Evolutionary conservation across 257 asterid genomes (phyloP).

Genomic region (Solanum neorickii): DNA sequence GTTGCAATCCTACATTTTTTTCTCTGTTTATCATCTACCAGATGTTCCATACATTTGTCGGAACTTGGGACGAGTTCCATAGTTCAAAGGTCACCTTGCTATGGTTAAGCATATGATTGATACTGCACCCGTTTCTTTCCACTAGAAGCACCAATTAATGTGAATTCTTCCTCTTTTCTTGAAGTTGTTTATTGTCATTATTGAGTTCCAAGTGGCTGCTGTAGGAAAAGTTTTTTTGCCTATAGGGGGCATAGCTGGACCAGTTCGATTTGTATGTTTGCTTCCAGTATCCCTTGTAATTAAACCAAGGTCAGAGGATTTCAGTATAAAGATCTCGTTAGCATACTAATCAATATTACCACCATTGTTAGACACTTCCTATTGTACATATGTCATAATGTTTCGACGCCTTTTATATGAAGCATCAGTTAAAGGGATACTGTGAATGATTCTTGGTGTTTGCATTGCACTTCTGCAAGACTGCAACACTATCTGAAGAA

Average conservation of each 20-base stretch:
- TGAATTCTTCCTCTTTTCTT: not conserved
- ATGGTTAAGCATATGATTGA: not conserved
- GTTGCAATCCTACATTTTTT: not conserved
- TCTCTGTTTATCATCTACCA: not conserved
- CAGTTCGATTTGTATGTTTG: not conserved
- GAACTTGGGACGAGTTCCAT: not conserved
- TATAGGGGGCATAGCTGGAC: not conserved
- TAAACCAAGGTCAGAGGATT: not conserved
- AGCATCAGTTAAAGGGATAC: not conserved
- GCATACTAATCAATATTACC: not conserved
- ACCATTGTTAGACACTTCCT: not conserved
- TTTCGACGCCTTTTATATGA: not conserved
- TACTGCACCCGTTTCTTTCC: not conserved
- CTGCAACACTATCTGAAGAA: not conserved
- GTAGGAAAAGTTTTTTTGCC: not conserved
- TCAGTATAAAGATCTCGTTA: not conserved
- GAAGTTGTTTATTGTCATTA: not conserved
- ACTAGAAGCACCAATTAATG: not conserved
- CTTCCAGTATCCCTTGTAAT: not conserved
- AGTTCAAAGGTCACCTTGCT: not conserved
- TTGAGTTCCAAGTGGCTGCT: not conserved
- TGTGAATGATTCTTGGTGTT: not conserved
- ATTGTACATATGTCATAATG: not conserved
- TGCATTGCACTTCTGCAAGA: not conserved
- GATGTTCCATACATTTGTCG: not conserved